Evolutionary conservation across 2,329 filamentous ascomycete species (phyloP).

Genomic region (Sordariomycetes sp.): DNA sequence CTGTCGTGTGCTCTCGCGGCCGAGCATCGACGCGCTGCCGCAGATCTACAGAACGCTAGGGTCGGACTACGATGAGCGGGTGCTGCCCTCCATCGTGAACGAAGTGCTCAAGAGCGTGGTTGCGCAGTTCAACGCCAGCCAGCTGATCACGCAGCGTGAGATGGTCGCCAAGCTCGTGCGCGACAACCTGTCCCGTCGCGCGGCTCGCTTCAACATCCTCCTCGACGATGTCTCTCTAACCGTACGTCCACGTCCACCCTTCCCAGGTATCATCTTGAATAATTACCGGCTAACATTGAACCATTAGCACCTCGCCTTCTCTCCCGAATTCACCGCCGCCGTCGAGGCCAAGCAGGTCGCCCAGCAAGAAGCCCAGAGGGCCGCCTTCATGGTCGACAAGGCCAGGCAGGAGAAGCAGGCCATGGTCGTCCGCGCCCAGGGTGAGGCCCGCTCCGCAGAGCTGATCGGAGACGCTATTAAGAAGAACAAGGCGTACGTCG

Average conservation of each 20-base stretch:
- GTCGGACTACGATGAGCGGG: constrained; percentile 91
- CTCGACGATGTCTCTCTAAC: constrained; percentile 96
- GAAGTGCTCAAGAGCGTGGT: constrained; percentile 98
- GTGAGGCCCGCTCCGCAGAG: constrained; percentile 95
- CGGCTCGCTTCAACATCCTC: constrained; percentile 92
- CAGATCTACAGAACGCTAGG: constrained; percentile 96
- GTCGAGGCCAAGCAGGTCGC: constrained; percentile 65
- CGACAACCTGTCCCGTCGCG: constrained; percentile 82
- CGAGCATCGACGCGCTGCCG: constrained; percentile 75
- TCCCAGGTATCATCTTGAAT: background rate
- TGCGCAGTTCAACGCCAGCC: constrained; percentile 95
- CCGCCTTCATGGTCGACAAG: constrained; percentile 97
- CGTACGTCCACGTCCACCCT: constrained; percentile 33
- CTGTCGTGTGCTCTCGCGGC: constrained; percentile 92
- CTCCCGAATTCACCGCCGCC: constrained; percentile 59
- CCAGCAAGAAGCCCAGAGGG: constrained; percentile 89
- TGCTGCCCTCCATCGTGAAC: constrained; percentile 94
- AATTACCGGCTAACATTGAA: background rate
- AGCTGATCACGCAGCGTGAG: constrained; percentile 98
- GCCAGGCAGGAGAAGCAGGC: constrained; percentile 98
- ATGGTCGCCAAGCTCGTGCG: constrained; percentile 84
- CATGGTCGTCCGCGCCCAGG: constrained; percentile 94
- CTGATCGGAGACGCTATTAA: constrained; percentile 98
- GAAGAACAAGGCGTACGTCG: constrained; percentile 95
- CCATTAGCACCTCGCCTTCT: constrained; percentile 54